A percentile compares a stretch with the other conserved stretches of the same genome.
Conservation (phyloP, 108 stramenopile species). For the Cyclotella kingstonii region DNA sequence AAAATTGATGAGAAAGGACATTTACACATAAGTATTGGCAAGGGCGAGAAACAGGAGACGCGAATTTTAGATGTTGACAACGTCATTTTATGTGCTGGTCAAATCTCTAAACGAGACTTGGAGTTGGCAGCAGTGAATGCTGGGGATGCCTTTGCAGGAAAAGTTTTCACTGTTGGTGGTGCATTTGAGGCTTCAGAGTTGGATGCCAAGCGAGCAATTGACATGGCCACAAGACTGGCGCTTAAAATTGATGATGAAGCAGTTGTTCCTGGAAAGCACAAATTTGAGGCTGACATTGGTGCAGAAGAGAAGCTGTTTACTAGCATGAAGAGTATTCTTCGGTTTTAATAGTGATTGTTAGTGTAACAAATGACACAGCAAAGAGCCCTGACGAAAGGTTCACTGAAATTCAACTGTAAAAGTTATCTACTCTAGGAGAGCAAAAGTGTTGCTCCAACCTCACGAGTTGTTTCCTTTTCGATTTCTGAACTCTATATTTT, state of each 20-base stretch:
- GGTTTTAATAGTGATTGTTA: conserved; percentile 2
- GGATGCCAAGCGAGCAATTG: conserved; percentile 98
- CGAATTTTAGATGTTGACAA: conserved; percentile 89
- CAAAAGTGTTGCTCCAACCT: no score
- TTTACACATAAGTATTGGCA: conserved; percentile 74
- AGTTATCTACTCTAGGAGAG: no score
- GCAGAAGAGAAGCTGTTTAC: conserved; percentile 63
- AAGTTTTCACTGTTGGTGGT: conserved; percentile 91
- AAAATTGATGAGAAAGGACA: conserved; percentile 89
- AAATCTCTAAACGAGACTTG: conserved; percentile 57
- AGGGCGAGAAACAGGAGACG: conserved; percentile 49
- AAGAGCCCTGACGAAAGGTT: no score
- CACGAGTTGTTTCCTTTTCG: no score
- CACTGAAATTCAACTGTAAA: no score
- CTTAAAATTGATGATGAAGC: conserved; percentile 59
- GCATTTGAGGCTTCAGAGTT: conserved; percentile 92
- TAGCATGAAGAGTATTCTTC: conserved; percentile 28
- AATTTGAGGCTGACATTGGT: conserved; percentile 52
- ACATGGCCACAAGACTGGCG: conserved; percentile 96
- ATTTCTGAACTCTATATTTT: no score
- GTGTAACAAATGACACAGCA: no score
- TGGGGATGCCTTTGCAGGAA: conserved; percentile 30
- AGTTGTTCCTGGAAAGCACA: conserved; percentile 72
- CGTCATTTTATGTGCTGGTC: conserved; percentile 95
- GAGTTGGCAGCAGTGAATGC: conserved; percentile 33